Conservation (phyloP, 129 eudicot genomes). For the Glebionis coronaria region DNA sequence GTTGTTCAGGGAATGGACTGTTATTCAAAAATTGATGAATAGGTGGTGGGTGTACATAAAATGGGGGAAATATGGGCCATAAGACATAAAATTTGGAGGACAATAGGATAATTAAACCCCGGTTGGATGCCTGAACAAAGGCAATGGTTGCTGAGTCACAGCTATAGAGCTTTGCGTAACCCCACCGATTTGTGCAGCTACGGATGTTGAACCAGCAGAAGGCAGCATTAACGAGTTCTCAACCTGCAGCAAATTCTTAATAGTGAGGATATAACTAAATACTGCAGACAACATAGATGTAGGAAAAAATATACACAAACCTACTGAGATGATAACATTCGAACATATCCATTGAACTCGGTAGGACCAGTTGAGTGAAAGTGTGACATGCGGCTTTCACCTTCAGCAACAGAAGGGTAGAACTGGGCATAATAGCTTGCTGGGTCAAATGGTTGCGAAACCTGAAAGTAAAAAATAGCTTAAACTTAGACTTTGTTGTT, state of each 20-base stretch:
- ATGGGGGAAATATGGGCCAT: slow-evolving; percentile 67
- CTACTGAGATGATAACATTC: slow-evolving; percentile 63
- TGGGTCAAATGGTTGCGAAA: slow-evolving; percentile 77
- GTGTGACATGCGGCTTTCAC: slow-evolving; percentile 71
- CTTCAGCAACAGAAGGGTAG: slow-evolving; percentile 57
- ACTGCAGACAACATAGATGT: too few species aligned
- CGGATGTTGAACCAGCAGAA: slow-evolving; percentile 53
- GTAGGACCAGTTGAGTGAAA: slow-evolving; percentile 37
- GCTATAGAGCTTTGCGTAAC: slow-evolving; percentile 69
- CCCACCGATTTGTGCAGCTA: slow-evolving; percentile 66
- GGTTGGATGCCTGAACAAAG: slow-evolving; percentile 77
- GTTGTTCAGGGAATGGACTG: slow-evolving; percentile 75
- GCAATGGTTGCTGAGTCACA: slow-evolving; percentile 69
- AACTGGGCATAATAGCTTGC: slow-evolving; percentile 71
- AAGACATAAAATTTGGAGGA: slow-evolving; percentile 72
- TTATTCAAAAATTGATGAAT: slow-evolving; percentile 76
- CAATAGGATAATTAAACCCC: slow-evolving; percentile 79
- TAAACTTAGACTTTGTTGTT: neutral
- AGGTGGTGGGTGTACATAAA: slow-evolving; percentile 62
- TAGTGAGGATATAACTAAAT: too few species aligned
- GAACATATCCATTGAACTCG: slow-evolving; percentile 57
- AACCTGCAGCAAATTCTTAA: slow-evolving; percentile 34
- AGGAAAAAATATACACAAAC: slow-evolving; percentile 29
- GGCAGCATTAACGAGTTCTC: slow-evolving; percentile 50
- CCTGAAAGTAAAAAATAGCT: slow-evolving; percentile 37